Percentiles rank a stretch among this genome's conserved stretches.
Evolutionary conservation across 208 protist species (phyloP).

Genomic region (Strigomonas oncopelti): DNA sequence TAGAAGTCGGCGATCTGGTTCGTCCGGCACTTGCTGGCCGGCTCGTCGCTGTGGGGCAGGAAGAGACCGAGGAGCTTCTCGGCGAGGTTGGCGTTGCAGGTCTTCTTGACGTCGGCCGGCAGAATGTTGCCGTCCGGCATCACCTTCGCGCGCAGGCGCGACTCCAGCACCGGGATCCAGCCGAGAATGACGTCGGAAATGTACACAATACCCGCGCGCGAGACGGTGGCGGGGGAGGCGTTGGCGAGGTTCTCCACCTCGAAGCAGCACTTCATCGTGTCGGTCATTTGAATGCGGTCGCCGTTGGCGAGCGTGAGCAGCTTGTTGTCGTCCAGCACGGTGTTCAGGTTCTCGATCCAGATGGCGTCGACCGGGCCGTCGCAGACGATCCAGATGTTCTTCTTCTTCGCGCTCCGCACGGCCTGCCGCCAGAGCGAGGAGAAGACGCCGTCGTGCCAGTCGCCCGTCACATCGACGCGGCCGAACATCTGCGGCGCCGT

Average conservation of each 20-base stretch:
- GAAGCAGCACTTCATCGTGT: slow-evolving; percentile 96
- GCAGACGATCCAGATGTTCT: slow-evolving; percentile 94
- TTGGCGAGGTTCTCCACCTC: slow-evolving; percentile 98
- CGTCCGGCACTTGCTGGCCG: slow-evolving; percentile 34
- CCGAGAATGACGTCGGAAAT: slow-evolving; percentile 95
- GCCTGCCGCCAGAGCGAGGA: slow-evolving; percentile 89
- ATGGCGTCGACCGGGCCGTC: slow-evolving; percentile 98
- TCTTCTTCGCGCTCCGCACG: slow-evolving; percentile 86
- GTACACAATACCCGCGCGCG: slow-evolving; percentile 97
- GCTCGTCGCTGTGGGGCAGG: slow-evolving; percentile 54
- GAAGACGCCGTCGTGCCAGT: slow-evolving; percentile 96
- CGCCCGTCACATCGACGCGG: slow-evolving; percentile 90
- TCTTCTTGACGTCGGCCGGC: slow-evolving; percentile 69
- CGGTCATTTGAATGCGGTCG: slow-evolving; percentile 96
- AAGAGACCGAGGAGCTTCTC: slow-evolving; percentile 82
- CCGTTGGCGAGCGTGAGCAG: slow-evolving; percentile 97
- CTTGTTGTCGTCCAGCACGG: slow-evolving; percentile 99
- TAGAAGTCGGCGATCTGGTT: slow-evolving; percentile 81
- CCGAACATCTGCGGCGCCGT: slow-evolving; percentile 96
- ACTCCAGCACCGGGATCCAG: slow-evolving; percentile 89
- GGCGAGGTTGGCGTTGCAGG: slow-evolving; percentile 68
- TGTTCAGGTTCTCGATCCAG: slow-evolving; percentile 99
- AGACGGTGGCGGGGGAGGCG: slow-evolving; percentile 99
- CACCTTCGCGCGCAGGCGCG: slow-evolving; percentile 63
- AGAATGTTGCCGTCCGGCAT: slow-evolving; percentile 75